Base-by-base conservation (phyloP, 2,329 filamentous ascomycete genomes). In the Trichoderma hamatum region DNA sequence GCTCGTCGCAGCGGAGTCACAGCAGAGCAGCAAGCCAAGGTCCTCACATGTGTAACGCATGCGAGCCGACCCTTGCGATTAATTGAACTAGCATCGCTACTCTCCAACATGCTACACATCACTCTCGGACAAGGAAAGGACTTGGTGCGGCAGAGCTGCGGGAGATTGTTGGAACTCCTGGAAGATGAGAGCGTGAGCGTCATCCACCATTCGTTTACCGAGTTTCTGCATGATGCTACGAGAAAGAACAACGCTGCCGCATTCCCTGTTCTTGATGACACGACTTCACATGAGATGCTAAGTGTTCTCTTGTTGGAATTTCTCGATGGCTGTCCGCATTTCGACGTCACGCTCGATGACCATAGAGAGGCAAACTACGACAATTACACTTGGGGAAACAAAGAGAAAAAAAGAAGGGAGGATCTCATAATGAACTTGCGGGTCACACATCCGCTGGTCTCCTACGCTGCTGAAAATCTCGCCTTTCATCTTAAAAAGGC, bases 181-280 rank as follows among this genome's bases (percentile, higher is more conserved):
- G 56, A 60, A 60, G 56, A 60, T 28, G 56, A 60, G 34, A 60
- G 56, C 56, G 56, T 60, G 32, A 60, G 56, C 14, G 56, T 60
- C 36, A 60, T 60, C 5, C 56, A 60, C 24, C 56, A 60, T 43
- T 60, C 56, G 6, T 60, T 60, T 19, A 60, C 56, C 34, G 56
- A 60, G 56, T 60, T 60, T 43, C 4, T 60, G 34, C 56, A 60
- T 19, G 56, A 60, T 43, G 34, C 56, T 9, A 60, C 34, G 34
- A 60, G 56, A 60, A 60, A 60, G 16, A 6, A 39, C 13, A 26
- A 28, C 24, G 56, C 56, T 9, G 34, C 24, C 36, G 34, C 56
- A n/a, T 60, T 60, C 34, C 56, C 56, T 5, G 56, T 43, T 19
- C 24, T 60, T 28, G 21, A 49, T 49, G 46, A 49, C 46, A 49